A percentile compares a stretch with the other conserved stretches of the same genome.
phyloP scores from a whole-genome alignment of 345 rosid species.

The Rhodamnia argentea region DNA sequence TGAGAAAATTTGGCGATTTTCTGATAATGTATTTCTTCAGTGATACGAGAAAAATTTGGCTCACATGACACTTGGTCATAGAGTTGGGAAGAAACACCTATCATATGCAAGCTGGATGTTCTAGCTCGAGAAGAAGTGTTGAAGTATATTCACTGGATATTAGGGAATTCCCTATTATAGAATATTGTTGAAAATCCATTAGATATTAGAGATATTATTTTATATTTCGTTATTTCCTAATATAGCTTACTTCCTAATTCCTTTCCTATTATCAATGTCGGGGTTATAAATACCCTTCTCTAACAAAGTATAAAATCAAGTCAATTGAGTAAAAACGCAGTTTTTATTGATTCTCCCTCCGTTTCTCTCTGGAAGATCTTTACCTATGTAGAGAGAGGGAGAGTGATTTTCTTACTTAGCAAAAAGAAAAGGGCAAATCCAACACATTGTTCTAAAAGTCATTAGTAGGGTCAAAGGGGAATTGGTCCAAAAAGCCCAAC shows the following conservation, averaged over 20 bases:
- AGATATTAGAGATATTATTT: not conserved
- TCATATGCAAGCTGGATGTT: not conserved
- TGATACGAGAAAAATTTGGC: too few species aligned
- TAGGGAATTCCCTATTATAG: not conserved
- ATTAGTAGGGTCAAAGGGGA: not conserved
- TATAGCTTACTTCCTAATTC: not conserved
- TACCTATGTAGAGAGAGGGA: not conserved
- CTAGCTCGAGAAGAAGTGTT: not conserved
- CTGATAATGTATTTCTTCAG: not conserved
- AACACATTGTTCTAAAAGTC: not conserved
- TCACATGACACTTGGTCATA: not conserved
- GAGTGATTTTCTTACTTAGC: not conserved
- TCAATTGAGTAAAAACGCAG: not conserved
- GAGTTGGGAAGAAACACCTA: not conserved
- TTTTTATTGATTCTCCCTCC: not conserved
- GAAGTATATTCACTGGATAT: not conserved
- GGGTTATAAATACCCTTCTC: not conserved
- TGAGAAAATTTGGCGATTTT: not conserved
- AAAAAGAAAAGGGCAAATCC: not conserved
- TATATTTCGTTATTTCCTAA: not conserved
- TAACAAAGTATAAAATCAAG: not conserved
- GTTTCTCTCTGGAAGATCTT: not conserved
- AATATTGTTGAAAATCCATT: not conserved
- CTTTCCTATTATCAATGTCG: not conserved
- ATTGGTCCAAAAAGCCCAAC: not conserved